These are phyloP conservation scores for Fusarium oligoseptatum DNA, from an alignment of 2,329 filamentous ascomycete species.

Conservation along the genomic window DNA sequence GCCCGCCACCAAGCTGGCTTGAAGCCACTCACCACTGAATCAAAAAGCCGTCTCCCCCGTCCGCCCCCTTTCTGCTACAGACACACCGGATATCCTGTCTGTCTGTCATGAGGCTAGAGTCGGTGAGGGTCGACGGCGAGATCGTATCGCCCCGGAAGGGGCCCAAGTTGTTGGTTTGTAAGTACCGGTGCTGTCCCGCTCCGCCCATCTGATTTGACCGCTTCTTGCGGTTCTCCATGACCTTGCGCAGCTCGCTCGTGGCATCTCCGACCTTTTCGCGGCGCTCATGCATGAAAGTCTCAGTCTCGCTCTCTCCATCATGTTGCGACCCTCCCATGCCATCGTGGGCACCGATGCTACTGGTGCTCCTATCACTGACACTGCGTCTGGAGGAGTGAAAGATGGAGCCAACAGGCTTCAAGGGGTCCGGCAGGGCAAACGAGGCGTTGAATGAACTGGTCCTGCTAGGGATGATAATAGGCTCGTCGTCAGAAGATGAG, in stretches of 20 bases:
- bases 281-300: conserved; percentile 67
- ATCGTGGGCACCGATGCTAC: conserved; percentile 54
- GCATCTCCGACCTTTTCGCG: conserved; percentile 66
- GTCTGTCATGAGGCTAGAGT: conserved; percentile 59
- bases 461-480: conserved; percentile 73
- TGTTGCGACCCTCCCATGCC: conserved; percentile 53
- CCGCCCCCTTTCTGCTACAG: conserved; percentile 61
- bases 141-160: conserved; percentile 55
- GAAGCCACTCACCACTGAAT: conserved; percentile 69
- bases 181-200: conserved; percentile 52
- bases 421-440: conserved; percentile 68
- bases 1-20: not conserved
- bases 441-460: conserved; percentile 66
- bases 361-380: conserved; percentile 63
- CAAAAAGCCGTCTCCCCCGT: conserved; percentile 67
- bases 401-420: conserved; percentile 62
- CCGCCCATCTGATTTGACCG: conserved; percentile 51
- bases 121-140: conserved; percentile 66
- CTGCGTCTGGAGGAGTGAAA: conserved; percentile 63
- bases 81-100: conserved; percentile 67
- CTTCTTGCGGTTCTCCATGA: conserved; percentile 66
- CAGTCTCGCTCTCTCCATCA: conserved; percentile 69
- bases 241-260: conserved; percentile 70
- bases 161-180: conserved; percentile 48
- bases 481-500: conserved; percentile 74